Conservation (phyloP, 139 green algal species). For the Chlorella sp. region DNA sequence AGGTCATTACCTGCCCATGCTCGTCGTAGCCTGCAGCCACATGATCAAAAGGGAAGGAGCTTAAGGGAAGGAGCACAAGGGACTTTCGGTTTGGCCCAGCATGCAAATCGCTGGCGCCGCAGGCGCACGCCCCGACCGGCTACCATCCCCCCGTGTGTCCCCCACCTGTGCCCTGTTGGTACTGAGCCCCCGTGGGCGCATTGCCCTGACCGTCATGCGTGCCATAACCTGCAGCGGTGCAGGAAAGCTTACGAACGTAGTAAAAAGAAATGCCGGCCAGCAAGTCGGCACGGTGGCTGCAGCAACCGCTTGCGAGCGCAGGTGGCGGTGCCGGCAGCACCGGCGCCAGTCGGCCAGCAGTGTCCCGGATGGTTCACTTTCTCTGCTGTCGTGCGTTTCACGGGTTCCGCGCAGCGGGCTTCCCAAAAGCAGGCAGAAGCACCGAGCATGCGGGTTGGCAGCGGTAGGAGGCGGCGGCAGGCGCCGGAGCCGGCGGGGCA, state of each 20-base stretch:
- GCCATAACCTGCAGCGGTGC: constrained; percentile 20
- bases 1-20: constrained; percentile 33
- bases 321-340: no score
- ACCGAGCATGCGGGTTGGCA: no score
- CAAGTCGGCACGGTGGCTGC: background rate
- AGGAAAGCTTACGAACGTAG: background rate
- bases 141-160: no score
- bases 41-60: background rate
- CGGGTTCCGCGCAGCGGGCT: no score
- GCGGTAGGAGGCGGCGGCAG: no score
- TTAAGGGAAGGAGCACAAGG: background rate
- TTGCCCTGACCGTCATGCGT: constrained; percentile 39
- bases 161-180: constrained; percentile 31
- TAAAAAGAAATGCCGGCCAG: background rate
- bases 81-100: background rate
- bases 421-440: no score
- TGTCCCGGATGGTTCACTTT: no score
- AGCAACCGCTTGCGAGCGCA: no score
- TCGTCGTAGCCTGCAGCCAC: constrained; percentile 36
- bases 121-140: background rate
- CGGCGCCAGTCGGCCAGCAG: no score
- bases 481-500: no score
- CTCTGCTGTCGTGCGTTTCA: no score
- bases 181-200: background rate
- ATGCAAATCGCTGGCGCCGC: background rate